A percentile compares a stretch with the other conserved stretches of the same genome.
These are phyloP conservation scores for Cladophialophora carrionii DNA, from an alignment of 2,329 filamentous ascomycete genomes.

Conservation along the genomic window DNA sequence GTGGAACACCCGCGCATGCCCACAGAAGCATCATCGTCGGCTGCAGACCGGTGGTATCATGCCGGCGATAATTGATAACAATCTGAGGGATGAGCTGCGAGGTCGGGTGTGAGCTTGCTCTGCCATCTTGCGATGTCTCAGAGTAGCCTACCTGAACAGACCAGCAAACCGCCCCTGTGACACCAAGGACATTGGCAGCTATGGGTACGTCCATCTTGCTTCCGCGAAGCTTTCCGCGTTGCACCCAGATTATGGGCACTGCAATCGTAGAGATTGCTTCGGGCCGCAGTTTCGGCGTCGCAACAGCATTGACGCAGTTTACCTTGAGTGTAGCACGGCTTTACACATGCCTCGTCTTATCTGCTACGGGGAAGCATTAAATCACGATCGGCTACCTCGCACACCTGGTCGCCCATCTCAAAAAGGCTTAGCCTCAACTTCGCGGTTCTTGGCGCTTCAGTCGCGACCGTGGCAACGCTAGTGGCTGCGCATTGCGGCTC, in stretches of 20 bases:
- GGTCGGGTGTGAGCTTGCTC: neutral
- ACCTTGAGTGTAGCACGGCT: neutral
- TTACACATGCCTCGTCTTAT: too few relatives aligned
- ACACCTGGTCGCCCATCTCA: neutral
- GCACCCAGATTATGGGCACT: neutral
- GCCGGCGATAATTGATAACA: slow-evolving; percentile 67
- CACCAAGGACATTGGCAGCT: slow-evolving; percentile 63
- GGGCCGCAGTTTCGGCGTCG: too few relatives aligned
- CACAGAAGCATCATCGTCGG: slow-evolving; percentile 74
- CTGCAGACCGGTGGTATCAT: slow-evolving; percentile 67
- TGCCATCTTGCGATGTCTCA: neutral
- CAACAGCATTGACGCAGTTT: neutral
- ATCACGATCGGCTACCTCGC: neutral
- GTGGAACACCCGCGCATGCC: slow-evolving; percentile 68
- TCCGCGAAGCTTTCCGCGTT: neutral
- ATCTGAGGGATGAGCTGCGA: slow-evolving; percentile 70
- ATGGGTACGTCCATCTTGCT: slow-evolving; percentile 57
- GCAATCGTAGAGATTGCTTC: neutral
- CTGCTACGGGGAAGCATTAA: too few relatives aligned
- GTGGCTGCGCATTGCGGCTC: neutral
- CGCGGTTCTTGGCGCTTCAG: neutral
- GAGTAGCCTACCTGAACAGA: slow-evolving; percentile 59
- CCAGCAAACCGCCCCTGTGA: slow-evolving; percentile 67
- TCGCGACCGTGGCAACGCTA: neutral
- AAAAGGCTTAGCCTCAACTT: neutral